Percentiles rank a stretch among this genome's conserved stretches.
Conservation (phyloP, 257 asterid species). For the Sherardia arvensis region DNA sequence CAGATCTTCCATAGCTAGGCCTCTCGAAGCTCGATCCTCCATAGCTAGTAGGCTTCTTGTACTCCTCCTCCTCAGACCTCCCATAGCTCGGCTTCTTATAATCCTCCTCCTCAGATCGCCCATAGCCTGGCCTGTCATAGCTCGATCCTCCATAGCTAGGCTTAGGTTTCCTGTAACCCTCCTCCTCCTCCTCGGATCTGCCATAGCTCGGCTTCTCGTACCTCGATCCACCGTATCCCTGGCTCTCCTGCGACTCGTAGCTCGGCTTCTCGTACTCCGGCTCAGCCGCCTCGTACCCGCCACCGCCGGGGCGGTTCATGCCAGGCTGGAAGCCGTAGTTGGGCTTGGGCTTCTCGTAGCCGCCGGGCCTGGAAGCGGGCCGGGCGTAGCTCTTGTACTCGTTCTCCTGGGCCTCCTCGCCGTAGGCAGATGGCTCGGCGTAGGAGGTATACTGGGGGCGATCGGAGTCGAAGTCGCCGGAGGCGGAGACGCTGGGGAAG, state of each 20-base stretch:
- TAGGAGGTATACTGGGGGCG: slow-evolving; percentile 68
- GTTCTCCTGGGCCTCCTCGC: slow-evolving; percentile 50
- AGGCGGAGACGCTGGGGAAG: slow-evolving; percentile 48
- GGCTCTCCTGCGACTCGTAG: no score
- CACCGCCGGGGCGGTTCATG: slow-evolving; percentile 29
- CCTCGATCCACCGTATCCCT: no score
- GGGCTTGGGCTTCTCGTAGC: slow-evolving; percentile 33
- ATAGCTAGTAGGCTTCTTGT: slow-evolving; percentile 43
- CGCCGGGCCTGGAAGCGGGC: slow-evolving; percentile 45
- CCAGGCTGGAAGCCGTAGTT: slow-evolving; percentile 36
- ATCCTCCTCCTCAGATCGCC: slow-evolving; percentile 16
- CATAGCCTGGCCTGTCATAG: slow-evolving; percentile 22
- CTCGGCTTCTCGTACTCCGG: slow-evolving; percentile 22
- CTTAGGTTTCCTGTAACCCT: slow-evolving; percentile 9
- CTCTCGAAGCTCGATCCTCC: no score
- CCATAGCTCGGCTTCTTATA: slow-evolving; percentile 25
- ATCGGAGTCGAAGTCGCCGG: slow-evolving; percentile 57
- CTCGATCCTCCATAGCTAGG: slow-evolving; percentile 21
- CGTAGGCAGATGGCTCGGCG: slow-evolving; percentile 80
- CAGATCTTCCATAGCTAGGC: slow-evolving; percentile 51
- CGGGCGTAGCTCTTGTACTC: slow-evolving; percentile 77
- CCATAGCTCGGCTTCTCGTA: background rate
- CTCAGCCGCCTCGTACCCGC: slow-evolving; percentile 23
- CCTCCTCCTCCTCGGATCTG: background rate
- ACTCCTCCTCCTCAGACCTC: slow-evolving; percentile 38